Conservation (phyloP, 2,329 filamentous ascomycete species). For the Boeremia exigua region DNA sequence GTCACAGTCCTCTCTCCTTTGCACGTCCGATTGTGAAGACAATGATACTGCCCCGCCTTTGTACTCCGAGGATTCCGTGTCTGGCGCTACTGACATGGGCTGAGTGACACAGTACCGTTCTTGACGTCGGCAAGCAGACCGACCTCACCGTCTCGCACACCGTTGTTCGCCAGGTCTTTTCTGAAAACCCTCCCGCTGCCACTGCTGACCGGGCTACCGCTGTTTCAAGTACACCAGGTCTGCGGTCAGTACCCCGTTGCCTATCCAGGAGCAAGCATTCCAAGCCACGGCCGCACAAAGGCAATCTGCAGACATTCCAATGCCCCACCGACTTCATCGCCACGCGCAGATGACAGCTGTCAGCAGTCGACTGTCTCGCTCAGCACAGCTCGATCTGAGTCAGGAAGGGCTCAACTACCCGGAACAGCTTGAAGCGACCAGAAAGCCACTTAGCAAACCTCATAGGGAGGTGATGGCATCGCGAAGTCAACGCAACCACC, state of each 20-base stretch:
- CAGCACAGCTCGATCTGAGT: neutral
- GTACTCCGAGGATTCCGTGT: constrained; percentile 1
- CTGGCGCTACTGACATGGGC: constrained; percentile 8
- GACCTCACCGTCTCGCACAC: constrained; percentile 10
- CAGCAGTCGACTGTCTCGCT: constrained; percentile 13
- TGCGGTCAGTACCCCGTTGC: neutral
- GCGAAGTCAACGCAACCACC: neutral
- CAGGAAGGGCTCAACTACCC: neutral
- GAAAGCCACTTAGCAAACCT: neutral
- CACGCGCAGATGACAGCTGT: constrained; percentile 30
- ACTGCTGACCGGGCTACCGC: constrained; percentile 2
- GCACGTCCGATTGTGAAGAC: neutral
- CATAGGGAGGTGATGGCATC: neutral
- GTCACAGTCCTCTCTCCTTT: neutral
- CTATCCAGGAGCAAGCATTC: constrained; percentile 16
- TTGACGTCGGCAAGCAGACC: constrained; percentile 6
- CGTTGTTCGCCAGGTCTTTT: neutral
- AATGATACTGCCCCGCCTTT: constrained; percentile 7
- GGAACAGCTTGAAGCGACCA: neutral
- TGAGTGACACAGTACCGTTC: constrained; percentile 13
- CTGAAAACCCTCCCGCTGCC: neutral
- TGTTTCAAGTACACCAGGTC: constrained; percentile 8
- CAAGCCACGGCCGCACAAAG: constrained; percentile 9
- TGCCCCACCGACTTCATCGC: neutral
- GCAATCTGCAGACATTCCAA: constrained; percentile 14